phyloP scores from a whole-genome alignment of 192 early-diverging fungal genomes.

The Gonapodya sp. region DNA sequence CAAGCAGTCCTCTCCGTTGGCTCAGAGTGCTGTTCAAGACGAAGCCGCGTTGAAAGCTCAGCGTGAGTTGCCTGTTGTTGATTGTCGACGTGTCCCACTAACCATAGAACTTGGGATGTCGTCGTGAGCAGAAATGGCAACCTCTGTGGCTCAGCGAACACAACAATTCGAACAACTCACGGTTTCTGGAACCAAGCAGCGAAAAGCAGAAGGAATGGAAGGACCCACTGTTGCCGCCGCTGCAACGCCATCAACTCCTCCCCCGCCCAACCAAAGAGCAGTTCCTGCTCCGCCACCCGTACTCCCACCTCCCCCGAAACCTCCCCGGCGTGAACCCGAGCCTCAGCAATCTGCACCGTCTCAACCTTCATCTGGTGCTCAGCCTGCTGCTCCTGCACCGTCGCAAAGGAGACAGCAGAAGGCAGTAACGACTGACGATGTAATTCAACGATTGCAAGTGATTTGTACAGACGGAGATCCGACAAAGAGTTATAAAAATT shows the following conservation, averaged over 20 bases:
- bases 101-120: background rate
- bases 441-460: constrained; percentile 68
- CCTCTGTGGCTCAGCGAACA: constrained; percentile 19
- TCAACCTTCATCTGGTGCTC: background rate
- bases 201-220: background rate
- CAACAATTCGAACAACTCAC: constrained; percentile 28
- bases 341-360: background rate
- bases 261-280: constrained; percentile 17
- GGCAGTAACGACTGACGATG: constrained; percentile 58
- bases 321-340: background rate
- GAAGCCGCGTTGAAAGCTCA: background rate
- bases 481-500: constrained; percentile 69
- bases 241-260: constrained; percentile 11
- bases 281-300: background rate
- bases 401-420: constrained; percentile 26
- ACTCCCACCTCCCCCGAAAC: background rate
- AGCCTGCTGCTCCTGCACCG: background rate
- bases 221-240: background rate
- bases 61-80: background rate
- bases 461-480: constrained; percentile 79
- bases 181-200: background rate
- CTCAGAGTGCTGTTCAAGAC: background rate
- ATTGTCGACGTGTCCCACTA: background rate
- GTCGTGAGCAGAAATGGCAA: background rate
- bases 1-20: constrained; percentile 15